A percentile compares a stretch with the other conserved stretches of the same genome.
phyloP scores from a whole-genome alignment of 306 rosid species.

The Purshia tridentata region DNA sequence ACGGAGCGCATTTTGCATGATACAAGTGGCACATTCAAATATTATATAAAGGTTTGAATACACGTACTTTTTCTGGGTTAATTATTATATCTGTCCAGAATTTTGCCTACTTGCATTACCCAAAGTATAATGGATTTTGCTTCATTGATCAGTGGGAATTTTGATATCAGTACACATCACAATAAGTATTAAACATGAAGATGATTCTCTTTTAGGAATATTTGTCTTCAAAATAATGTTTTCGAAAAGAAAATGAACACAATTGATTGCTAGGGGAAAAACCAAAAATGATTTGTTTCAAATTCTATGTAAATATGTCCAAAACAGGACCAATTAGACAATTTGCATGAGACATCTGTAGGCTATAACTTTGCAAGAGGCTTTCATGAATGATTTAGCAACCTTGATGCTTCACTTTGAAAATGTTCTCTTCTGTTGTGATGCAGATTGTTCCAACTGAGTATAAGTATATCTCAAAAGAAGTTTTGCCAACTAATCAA shows the following conservation, averaged over 20 bases:
- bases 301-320: neutral
- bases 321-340: conserved; percentile 1
- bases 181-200: neutral
- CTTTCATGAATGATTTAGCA: neutral
- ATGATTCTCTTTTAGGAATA: neutral
- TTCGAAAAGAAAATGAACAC: neutral
- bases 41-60: conserved; percentile 81
- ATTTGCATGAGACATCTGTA: neutral
- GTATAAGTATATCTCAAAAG: conserved; percentile 77
- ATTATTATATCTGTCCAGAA: neutral
- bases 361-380: neutral
- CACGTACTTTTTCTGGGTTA: neutral
- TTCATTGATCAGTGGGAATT: neutral
- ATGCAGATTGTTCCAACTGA: conserved; percentile 97
- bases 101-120: neutral
- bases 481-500: conserved; percentile 92
- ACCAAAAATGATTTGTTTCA: neutral
- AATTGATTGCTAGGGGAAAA: neutral
- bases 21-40: conserved; percentile 90
- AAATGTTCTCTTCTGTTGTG: conserved; percentile 8
- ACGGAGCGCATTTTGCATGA: conserved; percentile 71
- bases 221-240: neutral
- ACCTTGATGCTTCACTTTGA: neutral
- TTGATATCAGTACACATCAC: neutral
- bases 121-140: neutral